Evolutionary conservation across 2,329 filamentous ascomycete genomes (phyloP), one percentile per base, ranked within the genome.

Genomic region (Clonostachys byssicola): DNA sequence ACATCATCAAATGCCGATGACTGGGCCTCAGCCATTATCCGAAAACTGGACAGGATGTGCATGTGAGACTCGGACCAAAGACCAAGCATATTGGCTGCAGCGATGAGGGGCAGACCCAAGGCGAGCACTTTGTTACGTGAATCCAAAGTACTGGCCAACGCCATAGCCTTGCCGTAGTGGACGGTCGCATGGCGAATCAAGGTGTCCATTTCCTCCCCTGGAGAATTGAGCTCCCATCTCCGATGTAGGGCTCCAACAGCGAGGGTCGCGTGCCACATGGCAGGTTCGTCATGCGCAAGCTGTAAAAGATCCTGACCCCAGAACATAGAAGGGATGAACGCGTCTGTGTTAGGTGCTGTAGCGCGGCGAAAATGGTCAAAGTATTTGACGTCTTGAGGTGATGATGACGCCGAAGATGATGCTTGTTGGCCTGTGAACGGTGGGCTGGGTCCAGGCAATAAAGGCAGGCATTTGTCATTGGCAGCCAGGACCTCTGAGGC

Each of bases 161-260:
- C 44, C 43, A 68, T 51, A 10, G 65, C 62, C 0, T 52, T 35
- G 1, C 49, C 53, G 44, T 68, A 66, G 30, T 59, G 57, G 20
- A 44, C 42, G 5, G 48, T 49, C 2, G 62, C 65, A 18, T 61
- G 51, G 1, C 46, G 45, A 2, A 14, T 49, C 7, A 49, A 44
- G 17, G 49, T 45, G 12, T 61, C 46, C 23, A 55, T 48, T 34
- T 56, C 49, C 14, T n/a, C 14, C 3, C 14, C 36, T 18, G 36
- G 14, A n/a, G 36, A n/a, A n/a, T 2, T 13, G 14, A 39, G 36
- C 10, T 40, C 38, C 12, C 17, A 6, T 2, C 54, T 51, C n/a
- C 60, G 60, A 38, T 68, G 64, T 42, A 69, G 51, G 4, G 64
- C 64, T 1, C 65, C 66, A 4, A 68, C 42, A 0, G 64, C 64